Evolutionary conservation across 2,329 filamentous ascomycete species (phyloP).

Genomic region (Didymella pomorum): DNA sequence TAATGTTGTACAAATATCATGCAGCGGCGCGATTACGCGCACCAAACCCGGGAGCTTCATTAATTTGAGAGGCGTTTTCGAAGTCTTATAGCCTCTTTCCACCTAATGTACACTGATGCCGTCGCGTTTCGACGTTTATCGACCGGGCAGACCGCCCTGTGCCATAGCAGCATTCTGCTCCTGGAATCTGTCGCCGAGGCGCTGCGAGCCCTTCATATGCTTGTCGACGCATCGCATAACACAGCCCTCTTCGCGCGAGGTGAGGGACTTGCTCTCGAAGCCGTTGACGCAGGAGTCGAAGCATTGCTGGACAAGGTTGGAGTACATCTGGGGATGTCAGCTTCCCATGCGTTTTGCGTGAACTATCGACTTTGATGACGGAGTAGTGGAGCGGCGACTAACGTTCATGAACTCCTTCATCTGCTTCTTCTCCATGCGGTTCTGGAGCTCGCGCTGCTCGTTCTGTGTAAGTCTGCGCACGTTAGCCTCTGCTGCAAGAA

Average conservation of each 20-base stretch:
- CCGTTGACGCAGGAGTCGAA: conserved; percentile 98
- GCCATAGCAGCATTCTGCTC: conserved; percentile 75
- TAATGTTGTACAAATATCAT: conserved; percentile 25
- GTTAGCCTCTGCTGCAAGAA: conserved; percentile 22
- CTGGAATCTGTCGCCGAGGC: conserved; percentile 89
- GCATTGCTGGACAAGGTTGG: conserved; percentile 82
- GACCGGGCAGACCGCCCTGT: conserved; percentile 63
- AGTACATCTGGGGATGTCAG: conserved; percentile 65
- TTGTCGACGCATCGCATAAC: conserved; percentile 96
- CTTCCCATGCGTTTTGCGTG: neutral
- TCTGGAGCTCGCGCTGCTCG: conserved; percentile 92
- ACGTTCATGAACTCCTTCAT: conserved; percentile 99
- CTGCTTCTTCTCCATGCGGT: conserved; percentile 96
- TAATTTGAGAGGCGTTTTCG: neutral
- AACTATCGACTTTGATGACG: conserved; percentile 1
- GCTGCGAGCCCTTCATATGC: conserved; percentile 89
- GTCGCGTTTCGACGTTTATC: conserved; percentile 36
- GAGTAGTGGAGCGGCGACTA: conserved; percentile 51
- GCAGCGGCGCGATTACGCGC: conserved; percentile 11
- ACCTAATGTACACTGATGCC: conserved; percentile 14
- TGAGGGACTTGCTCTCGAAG: conserved; percentile 96
- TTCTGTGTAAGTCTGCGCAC: conserved; percentile 69
- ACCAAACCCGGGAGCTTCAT: neutral
- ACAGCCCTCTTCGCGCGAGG: conserved; percentile 87
- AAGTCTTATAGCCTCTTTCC: neutral